These are phyloP conservation scores for Helichrysum umbraculigerum DNA, from an alignment of 129 eudicot genomes.

Conservation along the genomic window DNA sequence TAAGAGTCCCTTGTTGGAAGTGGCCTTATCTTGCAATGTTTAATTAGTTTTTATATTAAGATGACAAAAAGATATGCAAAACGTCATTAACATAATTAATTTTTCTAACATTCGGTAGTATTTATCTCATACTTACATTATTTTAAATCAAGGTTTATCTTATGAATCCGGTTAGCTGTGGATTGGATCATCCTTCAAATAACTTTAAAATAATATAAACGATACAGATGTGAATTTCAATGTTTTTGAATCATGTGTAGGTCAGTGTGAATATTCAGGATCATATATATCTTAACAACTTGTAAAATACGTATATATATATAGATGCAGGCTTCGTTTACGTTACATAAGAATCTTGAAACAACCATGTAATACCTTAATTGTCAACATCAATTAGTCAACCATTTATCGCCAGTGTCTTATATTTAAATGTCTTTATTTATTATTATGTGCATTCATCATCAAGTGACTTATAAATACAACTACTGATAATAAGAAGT, in stretches of 20 bases:
- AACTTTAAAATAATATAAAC: too few relatives aligned
- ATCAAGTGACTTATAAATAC: conserved; percentile 25
- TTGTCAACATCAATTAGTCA: conserved; percentile 34
- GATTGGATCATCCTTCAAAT: neutral
- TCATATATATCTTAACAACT: too few relatives aligned
- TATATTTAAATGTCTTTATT: neutral
- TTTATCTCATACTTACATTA: too few relatives aligned
- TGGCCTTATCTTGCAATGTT: too few relatives aligned
- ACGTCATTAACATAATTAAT: too few relatives aligned
- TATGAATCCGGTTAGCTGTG: too few relatives aligned
- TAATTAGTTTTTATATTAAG: too few relatives aligned
- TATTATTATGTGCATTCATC: neutral
- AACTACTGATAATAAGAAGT: neutral
- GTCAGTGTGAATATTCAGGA: conserved; percentile 22
- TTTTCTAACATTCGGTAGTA: too few relatives aligned
- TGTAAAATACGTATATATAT: conserved; percentile 4
- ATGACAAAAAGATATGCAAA: too few relatives aligned
- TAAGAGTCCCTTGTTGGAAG: too few relatives aligned
- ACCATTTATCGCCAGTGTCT: conserved; percentile 15
- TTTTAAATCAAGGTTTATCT: too few relatives aligned
- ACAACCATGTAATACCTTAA: conserved; percentile 1
- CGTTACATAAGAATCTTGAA: conserved; percentile 25
- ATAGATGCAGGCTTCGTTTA: conserved; percentile 13
- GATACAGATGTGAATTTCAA: neutral
- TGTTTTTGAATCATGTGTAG: neutral